Evolutionary conservation across 106 monocot species (phyloP), one percentile per base, ranked within the genome.

Genomic region (Vanilla planifolia): DNA sequence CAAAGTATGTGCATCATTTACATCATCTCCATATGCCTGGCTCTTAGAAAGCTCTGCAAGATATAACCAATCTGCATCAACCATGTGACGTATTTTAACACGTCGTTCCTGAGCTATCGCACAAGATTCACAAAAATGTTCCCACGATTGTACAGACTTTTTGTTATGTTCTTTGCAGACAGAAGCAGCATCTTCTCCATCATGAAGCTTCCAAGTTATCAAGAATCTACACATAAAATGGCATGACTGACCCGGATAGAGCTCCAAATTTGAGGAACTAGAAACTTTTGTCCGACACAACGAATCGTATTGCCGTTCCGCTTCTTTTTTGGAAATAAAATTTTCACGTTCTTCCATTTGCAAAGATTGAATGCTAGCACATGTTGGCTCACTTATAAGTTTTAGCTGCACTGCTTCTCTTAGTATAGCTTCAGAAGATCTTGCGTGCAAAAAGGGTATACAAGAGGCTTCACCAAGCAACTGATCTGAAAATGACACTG

Each of bases 31-130:
- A 4, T 17, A 0, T 20, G 30, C 16, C 33, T 63, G 30, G 8
- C 39, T 63, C 34, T 80, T 71, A 3, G 61, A 69, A 59, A 87
- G 47, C 66, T 73, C 41, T 3, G 74, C 69, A 39, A 98, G 85
- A 82, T 78, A 88, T 42, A 98, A 66, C 91, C 98, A 98, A 68
- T 98, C 98, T 66, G 78, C 70, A 79, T 98, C 91, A 23, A 86
- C 83, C 89, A 95, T 89, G 35, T 66, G 65, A 17, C 98, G 87
- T 28, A 92, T 29, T 29, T 19, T 28, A 60, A 73, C 43, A 51
- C 51, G 32, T 10, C 1, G 52, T 26, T 70, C 66, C 33, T 59
- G 48, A 33, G n/a, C 53, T 43, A 21, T 26, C 37, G 40, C 44
- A 69, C 95, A 96, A 37, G 50, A 77, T 13, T 44, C 37, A 52